Evolutionary conservation across 177 flowering plant species (phyloP).

Genomic region (Vitis hybrid): DNA sequence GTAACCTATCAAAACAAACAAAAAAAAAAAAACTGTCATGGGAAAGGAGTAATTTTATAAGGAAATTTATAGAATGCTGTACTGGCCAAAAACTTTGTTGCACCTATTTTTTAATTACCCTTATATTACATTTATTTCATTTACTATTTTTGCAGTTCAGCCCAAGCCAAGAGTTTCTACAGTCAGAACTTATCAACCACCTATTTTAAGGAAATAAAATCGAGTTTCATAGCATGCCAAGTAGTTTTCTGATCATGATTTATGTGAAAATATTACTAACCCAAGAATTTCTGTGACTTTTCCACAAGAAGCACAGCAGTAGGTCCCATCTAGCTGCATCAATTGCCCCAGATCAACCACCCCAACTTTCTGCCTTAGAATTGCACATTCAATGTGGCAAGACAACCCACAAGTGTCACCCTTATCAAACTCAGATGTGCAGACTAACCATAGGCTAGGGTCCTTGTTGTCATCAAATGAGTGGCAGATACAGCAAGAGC

Average conservation of each 20-base stretch:
- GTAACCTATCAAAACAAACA: too few species aligned
- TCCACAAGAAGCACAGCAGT: conserved; percentile 97
- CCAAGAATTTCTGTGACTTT: conserved; percentile 92
- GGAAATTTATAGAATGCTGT: too few species aligned
- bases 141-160: too few species aligned
- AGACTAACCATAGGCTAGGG: conserved; percentile 98
- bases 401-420: conserved; percentile 85
- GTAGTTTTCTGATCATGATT: not conserved
- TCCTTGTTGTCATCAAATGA: conserved; percentile 97
- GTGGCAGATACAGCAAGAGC: conserved; percentile 99
- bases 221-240: not conserved
- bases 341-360: conserved; percentile 87
- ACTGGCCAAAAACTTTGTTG: too few species aligned
- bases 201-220: too few species aligned
- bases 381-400: conserved; percentile 98
- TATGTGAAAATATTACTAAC: conserved; percentile 40
- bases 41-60: too few species aligned
- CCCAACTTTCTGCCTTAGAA: conserved; percentile 78
- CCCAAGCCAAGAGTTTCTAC: too few species aligned
- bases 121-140: too few species aligned
- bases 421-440: conserved; percentile 62
- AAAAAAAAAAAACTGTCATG: too few species aligned
- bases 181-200: too few species aligned
- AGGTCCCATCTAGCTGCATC: conserved; percentile 97
- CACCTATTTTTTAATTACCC: too few species aligned